Evolutionary conservation across 768 basidiomycete species (phyloP).

Genomic region (Agrocybe praecox): DNA sequence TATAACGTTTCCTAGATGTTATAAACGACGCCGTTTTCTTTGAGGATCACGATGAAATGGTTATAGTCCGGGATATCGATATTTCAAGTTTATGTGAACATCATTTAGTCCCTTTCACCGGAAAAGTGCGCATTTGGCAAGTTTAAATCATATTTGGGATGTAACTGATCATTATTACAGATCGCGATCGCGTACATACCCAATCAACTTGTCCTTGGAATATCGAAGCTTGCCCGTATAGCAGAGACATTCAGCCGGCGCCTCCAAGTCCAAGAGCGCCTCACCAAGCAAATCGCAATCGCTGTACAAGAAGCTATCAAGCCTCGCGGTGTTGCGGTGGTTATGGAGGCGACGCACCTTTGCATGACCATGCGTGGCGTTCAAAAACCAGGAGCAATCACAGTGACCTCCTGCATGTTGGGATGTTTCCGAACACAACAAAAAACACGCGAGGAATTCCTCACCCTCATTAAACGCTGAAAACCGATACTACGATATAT

Average conservation of each 20-base stretch:
- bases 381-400: constrained; percentile 95
- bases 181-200: constrained; percentile 98
- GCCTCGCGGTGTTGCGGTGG: constrained; percentile 96
- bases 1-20: constrained; percentile 64
- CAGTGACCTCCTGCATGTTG: constrained; percentile 96
- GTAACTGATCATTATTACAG: constrained; percentile 41
- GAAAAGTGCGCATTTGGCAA: constrained; percentile 66
- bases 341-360: constrained; percentile 98
- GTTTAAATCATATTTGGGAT: constrained; percentile 10
- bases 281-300: constrained; percentile 96
- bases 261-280: constrained; percentile 95
- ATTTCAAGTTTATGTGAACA: constrained; percentile 98
- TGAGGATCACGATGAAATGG: constrained; percentile 99
- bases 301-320: constrained; percentile 99
- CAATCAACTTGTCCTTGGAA: constrained; percentile 88
- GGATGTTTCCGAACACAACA: constrained; percentile 99
- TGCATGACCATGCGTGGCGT: constrained; percentile 99
- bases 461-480: constrained; percentile 72
- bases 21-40: constrained; percentile 98
- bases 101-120: constrained; percentile 96
- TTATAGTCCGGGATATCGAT: constrained; percentile 96
- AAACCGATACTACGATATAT: not conserved
- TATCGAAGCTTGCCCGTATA: constrained; percentile 96
- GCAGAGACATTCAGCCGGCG: constrained; percentile 97
- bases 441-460: constrained; percentile 97